These are phyloP conservation scores for Nicotiana sylvestris DNA, from an alignment of 257 asterid genomes.

Conservation along the genomic window DNA sequence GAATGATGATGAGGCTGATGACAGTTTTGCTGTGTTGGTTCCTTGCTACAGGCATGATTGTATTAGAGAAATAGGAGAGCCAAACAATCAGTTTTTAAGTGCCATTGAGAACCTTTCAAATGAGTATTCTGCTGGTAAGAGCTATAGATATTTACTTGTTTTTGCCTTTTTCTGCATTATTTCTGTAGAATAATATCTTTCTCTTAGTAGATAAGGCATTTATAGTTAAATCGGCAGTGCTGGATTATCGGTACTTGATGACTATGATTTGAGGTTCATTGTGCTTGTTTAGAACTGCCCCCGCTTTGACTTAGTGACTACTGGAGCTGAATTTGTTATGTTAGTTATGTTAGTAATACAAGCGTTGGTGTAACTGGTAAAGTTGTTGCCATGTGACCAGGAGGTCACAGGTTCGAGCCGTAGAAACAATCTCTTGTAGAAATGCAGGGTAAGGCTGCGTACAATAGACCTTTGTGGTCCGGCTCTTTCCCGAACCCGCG, in stretches of 20 bases:
- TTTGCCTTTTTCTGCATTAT: not conserved
- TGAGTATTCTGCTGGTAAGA: constrained; percentile 60
- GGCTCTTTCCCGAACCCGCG: too few species aligned
- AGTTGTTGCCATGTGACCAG: too few species aligned
- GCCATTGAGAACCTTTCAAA: constrained; percentile 47
- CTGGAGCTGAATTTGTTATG: not conserved
- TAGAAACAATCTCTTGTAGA: too few species aligned
- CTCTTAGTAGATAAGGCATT: not conserved
- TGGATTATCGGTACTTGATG: not conserved
- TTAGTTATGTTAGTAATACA: not conserved
- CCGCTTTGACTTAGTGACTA: not conserved
- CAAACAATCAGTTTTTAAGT: constrained; percentile 40
- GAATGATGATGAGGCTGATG: constrained; percentile 66
- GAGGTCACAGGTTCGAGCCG: too few species aligned
- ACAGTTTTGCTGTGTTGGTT: constrained; percentile 89
- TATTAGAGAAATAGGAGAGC: constrained; percentile 31
- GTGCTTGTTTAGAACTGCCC: not conserved
- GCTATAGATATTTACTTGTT: not conserved
- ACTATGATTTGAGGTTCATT: not conserved
- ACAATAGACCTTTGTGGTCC: too few species aligned
- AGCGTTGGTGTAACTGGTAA: too few species aligned
- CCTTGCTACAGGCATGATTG: constrained; percentile 77
- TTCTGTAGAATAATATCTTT: not conserved
- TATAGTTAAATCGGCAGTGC: not conserved
- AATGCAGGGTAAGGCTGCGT: too few species aligned